Percentiles rank a stretch among this genome's conserved stretches.
Conservation (phyloP, 352 stramenopile species). For the Phytopythium montanum region DNA sequence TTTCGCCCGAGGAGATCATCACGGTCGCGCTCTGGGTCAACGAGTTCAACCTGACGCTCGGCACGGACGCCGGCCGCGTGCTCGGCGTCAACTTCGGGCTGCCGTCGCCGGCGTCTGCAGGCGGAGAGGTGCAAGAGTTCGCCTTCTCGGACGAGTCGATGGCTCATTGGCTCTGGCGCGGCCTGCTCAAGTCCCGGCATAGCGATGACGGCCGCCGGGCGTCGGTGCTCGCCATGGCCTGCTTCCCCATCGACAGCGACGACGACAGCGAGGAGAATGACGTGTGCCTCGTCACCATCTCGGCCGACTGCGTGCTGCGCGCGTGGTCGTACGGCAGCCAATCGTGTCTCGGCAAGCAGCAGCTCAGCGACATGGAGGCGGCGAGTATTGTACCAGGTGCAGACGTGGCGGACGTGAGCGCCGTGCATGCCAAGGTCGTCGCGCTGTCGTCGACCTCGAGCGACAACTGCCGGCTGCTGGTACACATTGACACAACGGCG, state of each 20-base stretch:
- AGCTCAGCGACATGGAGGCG: conserved; percentile 25
- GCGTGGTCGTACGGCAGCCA: conserved; percentile 69
- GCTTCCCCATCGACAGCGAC: conserved; percentile 50
- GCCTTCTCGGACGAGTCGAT: conserved; percentile 68
- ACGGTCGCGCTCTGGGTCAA: conserved; percentile 69
- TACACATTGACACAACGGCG: conserved; percentile 60
- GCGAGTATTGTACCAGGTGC: conserved; percentile 2
- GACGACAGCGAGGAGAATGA: conserved; percentile 35
- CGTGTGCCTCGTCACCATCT: conserved; percentile 66
- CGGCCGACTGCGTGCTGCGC: conserved; percentile 57
- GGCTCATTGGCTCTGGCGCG: conserved; percentile 67
- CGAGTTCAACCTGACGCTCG: conserved; percentile 71
- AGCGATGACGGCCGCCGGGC: conserved; percentile 23
- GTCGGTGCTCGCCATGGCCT: conserved; percentile 53
- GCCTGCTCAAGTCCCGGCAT: conserved; percentile 39
- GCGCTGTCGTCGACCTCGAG: conserved; percentile 47
- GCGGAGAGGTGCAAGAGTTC: conserved; percentile 55
- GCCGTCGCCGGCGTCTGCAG: conserved; percentile 17
- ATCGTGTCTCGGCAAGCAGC: conserved; percentile 60
- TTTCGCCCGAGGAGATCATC: conserved; percentile 56
- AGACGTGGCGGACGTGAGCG: conserved; percentile 22
- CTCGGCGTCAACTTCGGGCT: conserved; percentile 73
- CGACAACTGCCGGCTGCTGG: conserved; percentile 55
- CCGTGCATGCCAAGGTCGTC: conserved; percentile 52
- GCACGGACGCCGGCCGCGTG: conserved; percentile 52